Conservation (phyloP, 768 basidiomycete species). For the Pleurotus platypus region DNA sequence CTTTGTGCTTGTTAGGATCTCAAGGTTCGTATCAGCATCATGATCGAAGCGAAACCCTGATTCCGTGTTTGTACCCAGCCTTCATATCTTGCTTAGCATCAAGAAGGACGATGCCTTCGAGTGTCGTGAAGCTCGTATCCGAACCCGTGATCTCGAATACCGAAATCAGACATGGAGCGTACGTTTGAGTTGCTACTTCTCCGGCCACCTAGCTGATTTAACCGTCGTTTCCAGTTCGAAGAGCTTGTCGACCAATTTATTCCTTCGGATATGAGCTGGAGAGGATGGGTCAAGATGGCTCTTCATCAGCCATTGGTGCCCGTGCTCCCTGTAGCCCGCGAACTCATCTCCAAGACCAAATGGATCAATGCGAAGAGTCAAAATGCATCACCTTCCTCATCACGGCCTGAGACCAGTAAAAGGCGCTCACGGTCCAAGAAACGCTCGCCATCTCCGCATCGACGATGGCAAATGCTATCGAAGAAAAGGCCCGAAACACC, state of each 20-base stretch:
- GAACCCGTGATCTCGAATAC: constrained; percentile 77
- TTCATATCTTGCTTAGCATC: constrained; percentile 73
- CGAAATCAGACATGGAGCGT: constrained; percentile 83
- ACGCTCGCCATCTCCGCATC: constrained; percentile 13
- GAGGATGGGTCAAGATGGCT: constrained; percentile 80
- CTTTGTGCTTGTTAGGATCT: constrained; percentile 75
- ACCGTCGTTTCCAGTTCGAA: constrained; percentile 52
- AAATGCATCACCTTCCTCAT: constrained; percentile 15
- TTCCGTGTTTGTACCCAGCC: constrained; percentile 29
- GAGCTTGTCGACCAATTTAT: constrained; percentile 78
- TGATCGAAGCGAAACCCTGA: constrained; percentile 9
- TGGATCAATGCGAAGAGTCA: constrained; percentile 47
- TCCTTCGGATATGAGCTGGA: constrained; percentile 74
- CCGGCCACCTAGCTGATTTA: constrained; percentile 6
- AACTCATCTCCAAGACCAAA: constrained; percentile 76
- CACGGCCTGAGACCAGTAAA: not conserved
- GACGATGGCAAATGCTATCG: constrained; percentile 11
- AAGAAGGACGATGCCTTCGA: constrained; percentile 84
- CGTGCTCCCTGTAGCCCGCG: constrained; percentile 74
- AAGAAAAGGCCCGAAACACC: constrained; percentile 11
- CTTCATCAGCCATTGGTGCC: constrained; percentile 78
- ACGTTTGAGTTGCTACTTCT: constrained; percentile 22
- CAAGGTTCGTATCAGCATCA: constrained; percentile 45
- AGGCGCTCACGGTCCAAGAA: constrained; percentile 8
- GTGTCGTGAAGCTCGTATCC: constrained; percentile 74